A percentile compares a stretch with the other conserved stretches of the same genome.
phyloP scores from a whole-genome alignment of 2,329 filamentous ascomycete species.

The Fusarium sp. region DNA sequence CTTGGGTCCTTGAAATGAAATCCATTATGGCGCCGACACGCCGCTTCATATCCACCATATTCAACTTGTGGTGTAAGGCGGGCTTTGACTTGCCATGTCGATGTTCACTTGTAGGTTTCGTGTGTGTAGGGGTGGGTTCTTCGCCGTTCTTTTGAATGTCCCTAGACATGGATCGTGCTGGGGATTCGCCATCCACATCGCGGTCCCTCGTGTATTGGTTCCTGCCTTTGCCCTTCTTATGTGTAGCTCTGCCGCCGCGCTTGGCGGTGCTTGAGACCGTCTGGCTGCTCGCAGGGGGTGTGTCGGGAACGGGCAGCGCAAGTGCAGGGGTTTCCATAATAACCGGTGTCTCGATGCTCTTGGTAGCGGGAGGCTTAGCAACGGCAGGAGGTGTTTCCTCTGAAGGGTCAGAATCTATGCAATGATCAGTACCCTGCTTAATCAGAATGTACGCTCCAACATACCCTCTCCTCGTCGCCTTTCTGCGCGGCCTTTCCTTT shows the following conservation, averaged over 20 bases:
- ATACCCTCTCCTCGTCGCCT: conserved; percentile 83
- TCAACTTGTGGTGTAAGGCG: conserved; percentile 73
- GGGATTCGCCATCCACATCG: conserved; percentile 68
- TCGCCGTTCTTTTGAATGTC: conserved; percentile 54
- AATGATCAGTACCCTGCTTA: conserved; percentile 20
- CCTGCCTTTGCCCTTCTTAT: conserved; percentile 75
- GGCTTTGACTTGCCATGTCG: conserved; percentile 66
- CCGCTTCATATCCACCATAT: conserved; percentile 88
- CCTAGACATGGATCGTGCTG: conserved; percentile 65
- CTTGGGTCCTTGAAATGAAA: conserved; percentile 88
- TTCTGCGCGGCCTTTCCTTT: conserved; percentile 84
- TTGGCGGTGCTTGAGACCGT: conserved; percentile 64
- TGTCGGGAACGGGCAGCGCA: conserved; percentile 47
- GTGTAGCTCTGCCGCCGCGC: conserved; percentile 67
- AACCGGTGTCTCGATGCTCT: conserved; percentile 47
- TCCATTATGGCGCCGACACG: conserved; percentile 86
- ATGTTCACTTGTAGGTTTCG: conserved; percentile 56
- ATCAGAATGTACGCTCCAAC: conserved; percentile 18
- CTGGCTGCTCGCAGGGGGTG: conserved; percentile 58
- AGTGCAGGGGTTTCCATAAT: conserved; percentile 43
- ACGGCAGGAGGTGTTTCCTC: conserved; percentile 71
- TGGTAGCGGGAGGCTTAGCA: conserved; percentile 42
- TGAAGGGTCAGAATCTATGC: conserved; percentile 74
- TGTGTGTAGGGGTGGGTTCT: conserved; percentile 48
- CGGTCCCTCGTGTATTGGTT: conserved; percentile 87